Conservation (phyloP, 2,329 filamentous ascomycete genomes). For the Penicillium sp. region DNA sequence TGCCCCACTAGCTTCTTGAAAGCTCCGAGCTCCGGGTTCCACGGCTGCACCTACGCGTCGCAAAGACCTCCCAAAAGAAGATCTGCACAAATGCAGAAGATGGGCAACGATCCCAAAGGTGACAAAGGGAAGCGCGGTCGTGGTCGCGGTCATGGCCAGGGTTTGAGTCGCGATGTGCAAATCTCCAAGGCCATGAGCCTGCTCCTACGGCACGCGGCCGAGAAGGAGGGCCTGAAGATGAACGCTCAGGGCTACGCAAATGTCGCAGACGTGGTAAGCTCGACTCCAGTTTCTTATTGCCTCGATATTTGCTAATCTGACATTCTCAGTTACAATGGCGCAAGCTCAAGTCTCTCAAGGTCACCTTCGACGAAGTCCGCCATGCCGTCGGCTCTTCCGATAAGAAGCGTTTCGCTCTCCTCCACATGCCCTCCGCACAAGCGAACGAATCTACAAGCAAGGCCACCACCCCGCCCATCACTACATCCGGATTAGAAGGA, state of each 20-base stretch:
- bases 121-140: slow-evolving; percentile 6
- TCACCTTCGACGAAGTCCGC: slow-evolving; percentile 70
- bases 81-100: not conserved
- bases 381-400: slow-evolving; percentile 67
- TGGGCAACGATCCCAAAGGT: not conserved
- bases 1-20: slow-evolving; percentile 11
- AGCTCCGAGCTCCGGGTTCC: slow-evolving; percentile 4
- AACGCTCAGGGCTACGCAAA: slow-evolving; percentile 57
- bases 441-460: slow-evolving; percentile 16
- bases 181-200: slow-evolving; percentile 41
- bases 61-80: not conserved
- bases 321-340: slow-evolving; percentile 50
- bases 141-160: slow-evolving; percentile 14
- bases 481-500: slow-evolving; percentile 20
- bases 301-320: not conserved
- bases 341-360: slow-evolving; percentile 61
- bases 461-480: slow-evolving; percentile 15
- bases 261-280: slow-evolving; percentile 53
- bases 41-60: slow-evolving; percentile 1
- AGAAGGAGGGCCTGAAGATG: slow-evolving; percentile 55
- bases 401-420: slow-evolving; percentile 85
- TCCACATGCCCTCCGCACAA: slow-evolving; percentile 45
- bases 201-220: slow-evolving; percentile 58
- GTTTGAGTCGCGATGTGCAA: slow-evolving; percentile 29
- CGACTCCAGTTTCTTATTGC: not conserved